phyloP scores from a whole-genome alignment of 2,329 filamentous ascomycete species.

The Fusarium armeniacum region DNA sequence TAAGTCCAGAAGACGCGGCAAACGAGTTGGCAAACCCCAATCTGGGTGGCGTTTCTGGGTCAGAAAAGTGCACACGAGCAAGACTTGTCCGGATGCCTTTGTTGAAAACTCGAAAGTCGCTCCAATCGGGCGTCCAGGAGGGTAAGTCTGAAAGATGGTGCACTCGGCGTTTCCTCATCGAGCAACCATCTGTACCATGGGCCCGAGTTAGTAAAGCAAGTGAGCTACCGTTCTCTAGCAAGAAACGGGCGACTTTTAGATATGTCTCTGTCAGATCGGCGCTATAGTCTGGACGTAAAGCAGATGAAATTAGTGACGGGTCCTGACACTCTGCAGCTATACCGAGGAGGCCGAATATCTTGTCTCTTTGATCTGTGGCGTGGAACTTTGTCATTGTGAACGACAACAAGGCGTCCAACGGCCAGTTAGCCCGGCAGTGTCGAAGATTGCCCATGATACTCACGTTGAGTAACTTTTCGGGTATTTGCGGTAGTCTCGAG shows the following conservation, averaged over 20 bases:
- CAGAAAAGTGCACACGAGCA: not conserved
- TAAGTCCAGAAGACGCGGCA: not conserved
- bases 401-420: constrained; percentile 13
- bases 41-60: not conserved
- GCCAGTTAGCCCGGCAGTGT: not conserved
- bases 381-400: constrained; percentile 10
- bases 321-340: constrained; percentile 2
- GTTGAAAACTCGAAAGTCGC: constrained; percentile 1
- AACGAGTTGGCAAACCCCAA: not conserved
- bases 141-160: not conserved
- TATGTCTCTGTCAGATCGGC: not conserved
- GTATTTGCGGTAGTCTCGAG: not conserved
- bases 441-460: not conserved
- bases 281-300: constrained; percentile 3
- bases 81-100: constrained; percentile 9
- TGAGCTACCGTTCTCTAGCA: not conserved
- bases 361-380: constrained; percentile 10
- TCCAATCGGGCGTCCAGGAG: constrained; percentile 10
- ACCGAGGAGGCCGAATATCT: constrained; percentile 6
- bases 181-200: not conserved
- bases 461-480: not conserved
- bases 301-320: not conserved
- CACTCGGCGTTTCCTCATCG: not conserved
- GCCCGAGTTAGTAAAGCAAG: constrained; percentile 2
- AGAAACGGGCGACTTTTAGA: not conserved